A percentile compares a stretch with the other conserved stretches of the same genome.
These are phyloP conservation scores for Monosporozyma servazzii DNA, from an alignment of 805 yeast species.

Conservation along the genomic window DNA sequence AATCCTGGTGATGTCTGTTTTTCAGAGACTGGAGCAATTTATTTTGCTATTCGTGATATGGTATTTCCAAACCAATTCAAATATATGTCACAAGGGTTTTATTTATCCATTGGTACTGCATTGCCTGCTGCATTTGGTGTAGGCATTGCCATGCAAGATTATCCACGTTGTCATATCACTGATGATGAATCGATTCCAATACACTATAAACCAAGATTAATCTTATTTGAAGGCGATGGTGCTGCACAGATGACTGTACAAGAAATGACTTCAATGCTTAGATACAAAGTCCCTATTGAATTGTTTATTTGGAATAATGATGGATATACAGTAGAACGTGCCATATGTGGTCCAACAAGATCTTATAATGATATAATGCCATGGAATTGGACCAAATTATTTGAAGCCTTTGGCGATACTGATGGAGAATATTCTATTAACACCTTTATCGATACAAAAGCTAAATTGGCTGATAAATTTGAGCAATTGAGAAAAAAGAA, in stretches of 20 bases:
- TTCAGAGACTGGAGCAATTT: conserved; percentile 75
- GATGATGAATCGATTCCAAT: conserved; percentile 7
- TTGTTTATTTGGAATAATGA: conserved; percentile 71
- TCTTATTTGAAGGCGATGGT: conserved; percentile 85
- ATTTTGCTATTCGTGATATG: conserved; percentile 66
- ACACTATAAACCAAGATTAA: conserved; percentile 41
- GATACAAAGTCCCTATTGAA: conserved; percentile 53
- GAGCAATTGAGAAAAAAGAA: conserved; percentile 29
- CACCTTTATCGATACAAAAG: conserved; percentile 30
- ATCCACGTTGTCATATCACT: conserved; percentile 24
- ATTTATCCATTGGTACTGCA: conserved; percentile 82
- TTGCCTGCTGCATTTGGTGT: conserved; percentile 82
- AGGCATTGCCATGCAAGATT: conserved; percentile 60
- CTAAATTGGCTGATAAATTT: conserved; percentile 34
- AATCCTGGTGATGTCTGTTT: conserved; percentile 62
- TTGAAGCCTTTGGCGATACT: conserved; percentile 55
- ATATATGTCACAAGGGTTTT: conserved; percentile 60
- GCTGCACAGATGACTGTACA: conserved; percentile 92
- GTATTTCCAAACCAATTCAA: conserved; percentile 46
- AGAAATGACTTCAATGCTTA: conserved; percentile 60
- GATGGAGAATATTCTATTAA: conserved; percentile 28
- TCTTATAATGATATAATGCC: conserved; percentile 71
- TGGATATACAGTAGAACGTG: conserved; percentile 87
- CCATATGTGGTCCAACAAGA: conserved; percentile 68
- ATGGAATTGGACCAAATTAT: conserved; percentile 74